These are phyloP conservation scores for Artemisia tridentata DNA, from an alignment of 129 eudicot species.

Conservation along the genomic window DNA sequence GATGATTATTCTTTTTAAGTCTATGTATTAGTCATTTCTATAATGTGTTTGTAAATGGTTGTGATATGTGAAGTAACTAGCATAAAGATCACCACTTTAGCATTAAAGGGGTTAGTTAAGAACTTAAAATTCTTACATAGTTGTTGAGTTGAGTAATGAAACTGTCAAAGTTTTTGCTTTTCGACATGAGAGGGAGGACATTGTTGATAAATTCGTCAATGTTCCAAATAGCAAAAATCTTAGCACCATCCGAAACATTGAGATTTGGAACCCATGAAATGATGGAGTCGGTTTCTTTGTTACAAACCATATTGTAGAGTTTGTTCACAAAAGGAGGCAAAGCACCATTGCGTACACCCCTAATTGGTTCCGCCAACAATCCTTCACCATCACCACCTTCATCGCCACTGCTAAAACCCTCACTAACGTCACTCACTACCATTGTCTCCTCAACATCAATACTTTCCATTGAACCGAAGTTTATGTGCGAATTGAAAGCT, in stretches of 20 bases:
- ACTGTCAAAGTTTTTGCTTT: too few species aligned
- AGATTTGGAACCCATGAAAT: slow-evolving; percentile 24
- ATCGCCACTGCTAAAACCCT: not conserved
- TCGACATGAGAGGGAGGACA: slow-evolving; percentile 23
- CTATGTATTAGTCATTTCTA: too few species aligned
- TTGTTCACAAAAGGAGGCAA: slow-evolving; percentile 27
- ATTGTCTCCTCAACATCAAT: slow-evolving; percentile 12
- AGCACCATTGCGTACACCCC: slow-evolving; percentile 5
- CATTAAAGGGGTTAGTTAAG: too few species aligned
- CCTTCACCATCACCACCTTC: not conserved
- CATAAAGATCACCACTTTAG: too few species aligned
- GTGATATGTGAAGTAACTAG: too few species aligned
- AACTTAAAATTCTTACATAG: too few species aligned
- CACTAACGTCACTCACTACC: slow-evolving; percentile 19
- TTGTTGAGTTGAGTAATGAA: too few species aligned
- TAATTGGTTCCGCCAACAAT: not conserved
- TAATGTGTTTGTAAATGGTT: too few species aligned
- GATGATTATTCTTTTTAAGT: too few species aligned
- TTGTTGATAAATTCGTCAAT: slow-evolving; percentile 8
- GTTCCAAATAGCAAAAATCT: slow-evolving; percentile 20
- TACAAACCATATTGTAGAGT: slow-evolving; percentile 18
- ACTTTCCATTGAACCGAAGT: slow-evolving; percentile 14
- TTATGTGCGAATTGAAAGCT: not conserved
- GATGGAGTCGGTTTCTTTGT: slow-evolving; percentile 13
- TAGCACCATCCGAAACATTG: slow-evolving; percentile 1